Base-by-base conservation (phyloP, 352 stramenopile genomes). In the Elongisporangium prolatum region DNA sequence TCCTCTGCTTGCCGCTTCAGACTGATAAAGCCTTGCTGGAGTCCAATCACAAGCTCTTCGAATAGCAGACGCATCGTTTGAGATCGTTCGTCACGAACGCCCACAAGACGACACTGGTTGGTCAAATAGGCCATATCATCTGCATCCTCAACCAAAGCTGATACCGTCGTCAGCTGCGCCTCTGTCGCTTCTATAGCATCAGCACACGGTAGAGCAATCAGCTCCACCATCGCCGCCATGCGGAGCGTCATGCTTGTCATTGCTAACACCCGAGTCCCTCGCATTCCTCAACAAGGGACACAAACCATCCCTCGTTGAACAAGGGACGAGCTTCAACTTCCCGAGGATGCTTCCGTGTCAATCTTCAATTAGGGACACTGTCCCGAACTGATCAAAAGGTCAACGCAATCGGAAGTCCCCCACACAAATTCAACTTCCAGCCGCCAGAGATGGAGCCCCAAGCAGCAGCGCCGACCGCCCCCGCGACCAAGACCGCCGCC, bases 31-130 rank as follows among this genome's bases (percentile, higher is more conserved):
- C 66, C 75, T 47, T 72, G 59, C 4, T 54, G 21, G 38, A 86
- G 47, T 0, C 72, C 71, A 1, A 83, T 59, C 2, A 66, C 61
- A 21, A 88, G 61, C 57, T 86, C 77, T 61, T 84, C 78, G 0
- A 88, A 57, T 13, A 67, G 60, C 52, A 91, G 65, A 6, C 70
- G 69, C 44, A 86, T 64, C 48, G 56, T 56, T 37, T 34, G 20
- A 0, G 60, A 11, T 2, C 21, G 25, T 52, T n/a, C 48, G n/a
- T 50, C 22, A 10, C 21, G 50, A 6, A 21, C 21, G 17, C 60
- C 60, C 44, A 71, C 67, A 3, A 80, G 56, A 10, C 68, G 62
- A n/a, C 48, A 71, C 20, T 64, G 25, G 28, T 61, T 28, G 48
- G 68, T 65, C 38, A 80, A 37, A 20, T 60, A 53, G 8, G 11